Evolutionary conservation across 768 basidiomycete genomes (phyloP), one percentile per base, ranked within the genome.

Genomic region (Podaxis mareebaensis): DNA sequence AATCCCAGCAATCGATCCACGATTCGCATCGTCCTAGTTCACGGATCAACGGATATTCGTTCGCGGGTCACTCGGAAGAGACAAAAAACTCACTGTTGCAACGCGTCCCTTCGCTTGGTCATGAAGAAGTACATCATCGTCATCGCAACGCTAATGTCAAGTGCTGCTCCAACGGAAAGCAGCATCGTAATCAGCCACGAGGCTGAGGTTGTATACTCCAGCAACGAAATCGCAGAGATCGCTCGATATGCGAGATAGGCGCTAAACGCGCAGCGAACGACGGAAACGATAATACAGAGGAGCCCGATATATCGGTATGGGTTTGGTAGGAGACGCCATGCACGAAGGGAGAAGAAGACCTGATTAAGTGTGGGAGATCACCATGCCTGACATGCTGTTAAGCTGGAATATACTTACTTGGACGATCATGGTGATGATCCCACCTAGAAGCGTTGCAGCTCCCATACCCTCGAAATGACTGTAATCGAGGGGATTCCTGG

Each of bases 111-210:
- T 40, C 69, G 61, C 58, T 74, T 65, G 26, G 60, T 60, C 2
- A 65, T 26, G 10, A 78, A 64, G 60, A 74, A 75, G 46, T 72
- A 76, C 46, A 76, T 65, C 69, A 79, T 69, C 22, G 72, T 68
- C 0, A 65, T 66, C 0, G 75, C 72, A 60, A 78, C 73, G 7
- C 71, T 64, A 28, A 77, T 61, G 52, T 79, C 77, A 12, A 75
- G 61, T 1, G 65, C 67, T 1, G 69, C 73, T 10, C 76, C 72
- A 11, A 70, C 64, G 13, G 66, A 66, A 42, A 77, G 70, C 4
- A 76, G 65, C 13, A 68, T 66, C 0, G 73, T 71, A 22, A 77
- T 72, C 7, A 77, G 65, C 76, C 76, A 76, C n/a, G 67, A 65
- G 52, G 69, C 71, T 5, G 68, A 58, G 4, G 68, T 64, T 6